These are phyloP conservation scores for Rubroboletus pulcherrimus DNA, from an alignment of 768 basidiomycete genomes.

Conservation along the genomic window DNA sequence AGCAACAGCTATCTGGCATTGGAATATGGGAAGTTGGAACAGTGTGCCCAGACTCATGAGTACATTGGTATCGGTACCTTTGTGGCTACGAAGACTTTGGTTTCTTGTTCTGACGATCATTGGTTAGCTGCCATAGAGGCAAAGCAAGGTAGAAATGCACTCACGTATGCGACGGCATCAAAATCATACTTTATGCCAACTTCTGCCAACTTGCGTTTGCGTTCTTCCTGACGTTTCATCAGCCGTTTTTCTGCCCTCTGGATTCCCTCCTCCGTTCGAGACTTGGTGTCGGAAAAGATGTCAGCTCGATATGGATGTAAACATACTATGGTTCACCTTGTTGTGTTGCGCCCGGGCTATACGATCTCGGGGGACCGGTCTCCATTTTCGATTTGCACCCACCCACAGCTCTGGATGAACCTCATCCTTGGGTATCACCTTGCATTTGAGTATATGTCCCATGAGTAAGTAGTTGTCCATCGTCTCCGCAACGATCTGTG, in stretches of 20 bases:
- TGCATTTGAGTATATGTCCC: conserved; percentile 91
- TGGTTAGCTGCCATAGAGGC: background rate
- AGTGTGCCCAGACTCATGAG: background rate
- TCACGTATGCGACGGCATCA: conserved; percentile 75
- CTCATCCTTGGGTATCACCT: conserved; percentile 82
- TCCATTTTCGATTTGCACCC: conserved; percentile 94
- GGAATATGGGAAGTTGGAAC: background rate
- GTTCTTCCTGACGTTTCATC: conserved; percentile 69
- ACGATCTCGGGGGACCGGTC: conserved; percentile 67
- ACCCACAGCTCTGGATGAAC: conserved; percentile 95
- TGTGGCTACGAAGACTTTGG: conserved; percentile 22
- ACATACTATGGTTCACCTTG: conserved; percentile 49
- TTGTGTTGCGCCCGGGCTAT: conserved; percentile 74
- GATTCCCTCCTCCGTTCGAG: conserved; percentile 70
- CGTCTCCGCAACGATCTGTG: conserved; percentile 93
- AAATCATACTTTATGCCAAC: conserved; percentile 88
- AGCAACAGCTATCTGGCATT: too few relatives aligned
- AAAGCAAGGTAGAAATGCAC: conserved; percentile 28
- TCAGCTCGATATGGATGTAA: conserved; percentile 1
- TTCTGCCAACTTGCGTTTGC: conserved; percentile 74
- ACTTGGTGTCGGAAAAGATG: conserved; percentile 36
- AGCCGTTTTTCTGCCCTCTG: conserved; percentile 62
- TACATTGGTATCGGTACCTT: background rate
- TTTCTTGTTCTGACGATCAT: conserved; percentile 34
- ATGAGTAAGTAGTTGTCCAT: conserved; percentile 98